phyloP scores from a whole-genome alignment of 2,329 filamentous ascomycete genomes.

The Xylaria hypoxylon region DNA sequence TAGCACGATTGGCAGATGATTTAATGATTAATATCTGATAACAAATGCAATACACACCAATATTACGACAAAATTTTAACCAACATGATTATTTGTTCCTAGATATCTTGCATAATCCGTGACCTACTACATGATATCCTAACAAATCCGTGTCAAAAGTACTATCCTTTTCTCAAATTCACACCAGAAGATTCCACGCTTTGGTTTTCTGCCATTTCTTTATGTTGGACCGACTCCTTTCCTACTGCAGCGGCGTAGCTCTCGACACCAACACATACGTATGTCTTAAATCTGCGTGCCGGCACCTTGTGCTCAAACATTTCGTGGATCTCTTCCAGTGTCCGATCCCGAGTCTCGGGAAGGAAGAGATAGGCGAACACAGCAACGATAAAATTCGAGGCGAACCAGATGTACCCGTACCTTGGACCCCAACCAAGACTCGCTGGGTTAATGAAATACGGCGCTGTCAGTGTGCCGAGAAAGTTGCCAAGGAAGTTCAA shows the following conservation, averaged over 20 bases:
- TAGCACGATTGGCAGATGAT: constrained; percentile 33
- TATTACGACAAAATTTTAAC: not conserved
- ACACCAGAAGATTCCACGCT: constrained; percentile 3
- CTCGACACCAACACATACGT: constrained; percentile 43
- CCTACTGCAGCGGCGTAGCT: constrained; percentile 34
- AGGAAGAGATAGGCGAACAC: constrained; percentile 49
- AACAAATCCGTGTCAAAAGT: not conserved
- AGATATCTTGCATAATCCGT: not conserved
- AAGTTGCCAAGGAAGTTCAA: constrained; percentile 56
- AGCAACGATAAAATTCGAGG: constrained; percentile 51
- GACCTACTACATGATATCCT: not conserved
- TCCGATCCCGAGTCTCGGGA: constrained; percentile 46
- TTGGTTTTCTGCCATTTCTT: constrained; percentile 6
- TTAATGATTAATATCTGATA: constrained; percentile 42
- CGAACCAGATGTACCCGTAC: constrained; percentile 58
- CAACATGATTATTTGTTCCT: not conserved
- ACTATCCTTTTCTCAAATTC: not conserved
- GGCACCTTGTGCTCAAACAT: constrained; percentile 46
- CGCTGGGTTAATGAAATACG: constrained; percentile 58
- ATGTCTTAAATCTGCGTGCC: constrained; percentile 44
- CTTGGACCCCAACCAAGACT: constrained; percentile 53
- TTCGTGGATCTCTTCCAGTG: constrained; percentile 47
- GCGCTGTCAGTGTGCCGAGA: constrained; percentile 55
- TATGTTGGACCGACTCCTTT: constrained; percentile 35
- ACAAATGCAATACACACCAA: constrained; percentile 33